Evolutionary conservation across 2,329 filamentous ascomycete genomes (phyloP).

Genomic region (Byssoonygena ceratinophila): DNA sequence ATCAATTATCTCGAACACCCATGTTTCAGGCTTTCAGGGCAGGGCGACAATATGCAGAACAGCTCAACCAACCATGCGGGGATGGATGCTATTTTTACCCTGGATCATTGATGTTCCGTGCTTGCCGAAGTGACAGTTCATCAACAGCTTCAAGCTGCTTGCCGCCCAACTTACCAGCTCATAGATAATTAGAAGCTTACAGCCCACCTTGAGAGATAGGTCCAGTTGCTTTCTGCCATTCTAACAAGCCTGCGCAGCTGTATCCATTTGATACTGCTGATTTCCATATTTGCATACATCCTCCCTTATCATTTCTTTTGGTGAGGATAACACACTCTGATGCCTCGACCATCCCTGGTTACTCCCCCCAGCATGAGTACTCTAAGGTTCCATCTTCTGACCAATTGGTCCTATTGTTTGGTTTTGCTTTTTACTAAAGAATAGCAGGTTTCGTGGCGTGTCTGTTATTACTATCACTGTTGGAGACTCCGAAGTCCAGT

Average conservation of each 20-base stretch:
- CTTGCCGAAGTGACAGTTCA: background rate
- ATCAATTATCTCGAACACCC: no score
- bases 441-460: slow-evolving; percentile 10
- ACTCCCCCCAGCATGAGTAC: slow-evolving; percentile 5
- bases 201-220: background rate
- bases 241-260: background rate
- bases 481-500: slow-evolving; percentile 6
- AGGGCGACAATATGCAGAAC: no score
- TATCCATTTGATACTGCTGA: background rate
- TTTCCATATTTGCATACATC: background rate
- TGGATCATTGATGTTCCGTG: background rate
- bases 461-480: slow-evolving; percentile 10
- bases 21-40: no score
- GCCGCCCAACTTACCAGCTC: background rate
- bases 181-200: background rate
- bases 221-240: background rate
- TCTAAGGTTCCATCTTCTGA: slow-evolving; percentile 6
- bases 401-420: background rate
- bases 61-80: no score
- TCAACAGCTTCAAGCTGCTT: background rate
- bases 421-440: background rate
- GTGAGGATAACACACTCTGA: no score
- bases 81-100: no score
- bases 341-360: no score
- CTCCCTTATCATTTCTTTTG: slow-evolving; percentile 1